Evolutionary conservation across 768 basidiomycete species (phyloP).

Genomic region (Leccinum barrowsii): DNA sequence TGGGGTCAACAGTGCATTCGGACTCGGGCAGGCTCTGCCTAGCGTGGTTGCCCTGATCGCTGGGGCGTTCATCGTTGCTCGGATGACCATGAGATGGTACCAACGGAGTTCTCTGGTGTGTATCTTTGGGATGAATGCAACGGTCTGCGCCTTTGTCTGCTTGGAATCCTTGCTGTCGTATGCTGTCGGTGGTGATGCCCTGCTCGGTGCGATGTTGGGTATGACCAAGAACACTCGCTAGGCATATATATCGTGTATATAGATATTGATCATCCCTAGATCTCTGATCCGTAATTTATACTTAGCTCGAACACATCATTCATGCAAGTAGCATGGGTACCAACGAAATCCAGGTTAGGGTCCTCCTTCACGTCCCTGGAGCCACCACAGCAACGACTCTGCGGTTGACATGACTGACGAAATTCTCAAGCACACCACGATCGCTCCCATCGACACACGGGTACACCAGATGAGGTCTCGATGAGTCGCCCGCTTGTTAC

Average conservation of each 20-base stretch:
- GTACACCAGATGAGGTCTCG: conserved; percentile 33
- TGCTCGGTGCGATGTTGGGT: background rate
- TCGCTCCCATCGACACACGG: conserved; percentile 65
- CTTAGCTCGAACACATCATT: background rate
- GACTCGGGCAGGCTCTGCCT: conserved; percentile 11
- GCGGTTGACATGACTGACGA: conserved; percentile 60
- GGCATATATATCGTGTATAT: background rate
- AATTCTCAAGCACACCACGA: conserved; percentile 58
- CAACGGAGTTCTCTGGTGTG: background rate
- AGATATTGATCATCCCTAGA: background rate
- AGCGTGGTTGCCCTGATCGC: conserved; percentile 9
- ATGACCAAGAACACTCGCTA: conserved; percentile 4
- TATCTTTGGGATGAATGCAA: background rate
- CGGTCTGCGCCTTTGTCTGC: conserved; percentile 9
- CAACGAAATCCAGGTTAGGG: background rate
- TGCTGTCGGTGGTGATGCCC: conserved; percentile 1
- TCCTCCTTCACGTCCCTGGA: background rate
- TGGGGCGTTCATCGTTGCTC: conserved; percentile 14
- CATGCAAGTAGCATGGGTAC: background rate
- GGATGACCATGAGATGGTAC: background rate
- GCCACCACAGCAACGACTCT: conserved; percentile 33
- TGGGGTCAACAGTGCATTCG: background rate
- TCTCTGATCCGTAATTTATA: background rate
- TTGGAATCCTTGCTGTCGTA: conserved; percentile 13
- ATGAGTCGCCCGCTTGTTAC: conserved; percentile 6